Conservation (phyloP, 2,329 filamentous ascomycete species). For the Clarireedia hainanense region DNA sequence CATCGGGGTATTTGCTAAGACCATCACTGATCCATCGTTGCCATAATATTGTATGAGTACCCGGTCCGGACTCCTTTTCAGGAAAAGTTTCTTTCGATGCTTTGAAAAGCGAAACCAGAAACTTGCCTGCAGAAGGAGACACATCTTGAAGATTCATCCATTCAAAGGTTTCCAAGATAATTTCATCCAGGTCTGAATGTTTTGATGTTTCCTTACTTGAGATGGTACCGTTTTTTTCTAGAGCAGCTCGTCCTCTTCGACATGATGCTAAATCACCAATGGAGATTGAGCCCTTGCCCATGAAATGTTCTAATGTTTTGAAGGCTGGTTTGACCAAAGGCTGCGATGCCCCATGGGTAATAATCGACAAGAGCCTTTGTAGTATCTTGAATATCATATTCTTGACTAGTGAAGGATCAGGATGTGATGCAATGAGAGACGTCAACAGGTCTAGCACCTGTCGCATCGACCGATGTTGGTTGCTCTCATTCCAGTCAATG, state of each 20-base stretch:
- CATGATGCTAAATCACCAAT: conserved; percentile 17
- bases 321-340: conserved; percentile 63
- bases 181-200: conserved; percentile 37
- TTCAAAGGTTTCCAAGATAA: conserved; percentile 39
- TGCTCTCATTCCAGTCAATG: conserved; percentile 59
- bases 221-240: background rate
- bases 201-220: background rate
- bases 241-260: background rate
- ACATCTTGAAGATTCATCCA: conserved; percentile 52
- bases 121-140: conserved; percentile 52
- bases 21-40: conserved; percentile 48
- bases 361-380: conserved; percentile 47
- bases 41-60: conserved; percentile 35
- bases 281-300: conserved; percentile 51
- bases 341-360: conserved; percentile 52
- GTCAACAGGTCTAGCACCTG: conserved; percentile 52
- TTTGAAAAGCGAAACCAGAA: conserved; percentile 50
- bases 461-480: conserved; percentile 56
- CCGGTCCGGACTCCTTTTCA: conserved; percentile 31
- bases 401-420: conserved; percentile 34
- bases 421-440: conserved; percentile 43
- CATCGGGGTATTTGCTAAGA: conserved; percentile 40
- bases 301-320: conserved; percentile 56
- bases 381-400: conserved; percentile 40
- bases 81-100: conserved; percentile 28